phyloP scores from a whole-genome alignment of 169 alveolate species.

The Cryptosporidium sp. region DNA sequence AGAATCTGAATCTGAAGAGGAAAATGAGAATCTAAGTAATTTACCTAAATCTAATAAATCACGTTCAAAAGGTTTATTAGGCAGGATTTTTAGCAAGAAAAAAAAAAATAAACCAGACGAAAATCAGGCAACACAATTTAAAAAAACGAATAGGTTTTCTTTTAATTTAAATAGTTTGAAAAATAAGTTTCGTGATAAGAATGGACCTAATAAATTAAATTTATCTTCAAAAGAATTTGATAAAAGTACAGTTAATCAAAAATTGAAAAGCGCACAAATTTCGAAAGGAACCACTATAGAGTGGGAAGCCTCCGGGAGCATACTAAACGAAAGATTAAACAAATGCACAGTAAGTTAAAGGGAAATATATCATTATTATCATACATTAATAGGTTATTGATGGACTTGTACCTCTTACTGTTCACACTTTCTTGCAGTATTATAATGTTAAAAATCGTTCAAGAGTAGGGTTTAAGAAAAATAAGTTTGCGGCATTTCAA shows the following conservation, averaged over 20 bases:
- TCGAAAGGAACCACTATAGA: slow-evolving; percentile 9
- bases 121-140: not conserved
- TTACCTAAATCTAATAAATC: not conserved
- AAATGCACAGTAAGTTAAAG: slow-evolving; percentile 28
- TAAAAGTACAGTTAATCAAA: not conserved
- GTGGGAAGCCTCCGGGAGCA: slow-evolving; percentile 3
- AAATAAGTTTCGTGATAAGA: slow-evolving; percentile 8
- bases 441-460: slow-evolving; percentile 8
- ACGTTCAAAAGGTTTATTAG: not conserved
- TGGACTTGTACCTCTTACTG: slow-evolving; percentile 29
- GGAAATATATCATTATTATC: not conserved
- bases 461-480: not conserved
- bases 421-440: slow-evolving; percentile 44
- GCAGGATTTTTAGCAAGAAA: not conserved
- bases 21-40: not conserved
- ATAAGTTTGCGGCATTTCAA: slow-evolving; percentile 65
- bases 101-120: not conserved
- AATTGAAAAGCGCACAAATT: not conserved
- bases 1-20: slow-evolving; percentile 18
- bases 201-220: not conserved
- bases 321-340: slow-evolving; percentile 14
- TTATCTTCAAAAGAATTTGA: not conserved
- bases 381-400: slow-evolving; percentile 36
- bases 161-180: not conserved
- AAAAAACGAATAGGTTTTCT: slow-evolving; percentile 21